These are phyloP conservation scores for Yamadazyma oceani DNA, from an alignment of 1,139 yeast species.

Conservation along the genomic window DNA sequence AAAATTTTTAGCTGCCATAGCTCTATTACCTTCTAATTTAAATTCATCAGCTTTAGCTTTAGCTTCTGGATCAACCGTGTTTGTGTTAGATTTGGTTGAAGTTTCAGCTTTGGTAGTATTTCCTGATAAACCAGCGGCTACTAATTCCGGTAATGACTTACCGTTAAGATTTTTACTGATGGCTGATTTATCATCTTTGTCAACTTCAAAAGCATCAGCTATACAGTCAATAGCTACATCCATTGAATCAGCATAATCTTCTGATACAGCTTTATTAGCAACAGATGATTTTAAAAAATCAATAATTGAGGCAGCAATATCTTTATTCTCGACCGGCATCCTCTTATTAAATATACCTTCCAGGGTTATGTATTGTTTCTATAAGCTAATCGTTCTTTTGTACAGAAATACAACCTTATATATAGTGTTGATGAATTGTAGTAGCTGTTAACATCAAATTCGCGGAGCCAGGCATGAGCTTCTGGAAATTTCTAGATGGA, in stretches of 20 bases:
- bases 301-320: constrained; percentile 74
- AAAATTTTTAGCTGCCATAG: constrained; percentile 80
- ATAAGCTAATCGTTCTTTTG: too few relatives aligned
- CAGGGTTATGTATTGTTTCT: too few relatives aligned
- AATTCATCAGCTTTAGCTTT: constrained; percentile 78
- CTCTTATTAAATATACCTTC: background rate
- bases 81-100: constrained; percentile 20
- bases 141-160: constrained; percentile 47
- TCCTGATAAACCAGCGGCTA: constrained; percentile 24
- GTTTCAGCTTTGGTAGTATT: constrained; percentile 12
- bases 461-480: background rate
- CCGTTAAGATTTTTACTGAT: constrained; percentile 44
- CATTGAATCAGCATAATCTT: constrained; percentile 86
- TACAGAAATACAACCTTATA: too few relatives aligned
- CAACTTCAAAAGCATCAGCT: constrained; percentile 80
- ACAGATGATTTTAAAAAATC: constrained; percentile 67
- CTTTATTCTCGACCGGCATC: constrained; percentile 47
- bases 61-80: constrained; percentile 52
- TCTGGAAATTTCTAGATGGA: constrained; percentile 12
- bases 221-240: constrained; percentile 95
- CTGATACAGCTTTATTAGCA: constrained; percentile 61
- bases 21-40: constrained; percentile 86
- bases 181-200: constrained; percentile 42
- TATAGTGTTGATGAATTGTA: too few relatives aligned
- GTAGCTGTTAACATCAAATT: too few relatives aligned